Base-by-base conservation (phyloP, 2,329 filamentous ascomycete species). In the Didymella sp. region DNA sequence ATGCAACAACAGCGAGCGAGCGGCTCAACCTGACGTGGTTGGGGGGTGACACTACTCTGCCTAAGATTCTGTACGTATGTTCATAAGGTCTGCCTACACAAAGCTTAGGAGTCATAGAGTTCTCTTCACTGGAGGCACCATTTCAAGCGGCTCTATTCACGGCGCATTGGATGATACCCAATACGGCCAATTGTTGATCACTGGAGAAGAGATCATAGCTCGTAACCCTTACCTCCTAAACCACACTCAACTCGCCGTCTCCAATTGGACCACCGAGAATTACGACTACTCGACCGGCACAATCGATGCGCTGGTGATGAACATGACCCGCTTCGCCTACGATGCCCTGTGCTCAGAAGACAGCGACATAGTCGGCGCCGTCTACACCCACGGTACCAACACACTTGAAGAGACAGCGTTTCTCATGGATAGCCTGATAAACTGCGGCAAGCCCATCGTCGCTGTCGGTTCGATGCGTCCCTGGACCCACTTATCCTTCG, bases 401-500 rank as follows among this genome's bases (percentile, higher is more conserved):
- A 70, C 69, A 0, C 60, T 72, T 27, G 70, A 71, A 42, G 70
- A 72, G 50, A 72, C 70, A 0, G 68, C 62, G 1, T 71, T 72
- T 35, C 62, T 71, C 5, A 55, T 73, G 43, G 69, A 72, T 46
- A 58, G 58, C 15, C 61, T 71, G 0, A 41, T 72, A 2, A 72
- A 71, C 22, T 71, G 70, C 51, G 65, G 61, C 1, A 73, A 72
- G 35, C 68, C 70, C 0, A 59, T 73, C 4, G 69, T 73, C 1
- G 70, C 53, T 2, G 56, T 64, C 0, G 69, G 70, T 0, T 49
- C 65, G 6, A 72, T 71, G 69, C 62, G 70, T 1, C 70, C 70
- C 0, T 70, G 56, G 24, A 69, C 70, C 0, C 62, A 71, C 49
- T 31, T 72, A 4, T 62, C 58, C 4, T 69, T 62, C 35, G 67